Base-by-base conservation (phyloP, 805 yeast species). In the Suhomyces sp. region DNA sequence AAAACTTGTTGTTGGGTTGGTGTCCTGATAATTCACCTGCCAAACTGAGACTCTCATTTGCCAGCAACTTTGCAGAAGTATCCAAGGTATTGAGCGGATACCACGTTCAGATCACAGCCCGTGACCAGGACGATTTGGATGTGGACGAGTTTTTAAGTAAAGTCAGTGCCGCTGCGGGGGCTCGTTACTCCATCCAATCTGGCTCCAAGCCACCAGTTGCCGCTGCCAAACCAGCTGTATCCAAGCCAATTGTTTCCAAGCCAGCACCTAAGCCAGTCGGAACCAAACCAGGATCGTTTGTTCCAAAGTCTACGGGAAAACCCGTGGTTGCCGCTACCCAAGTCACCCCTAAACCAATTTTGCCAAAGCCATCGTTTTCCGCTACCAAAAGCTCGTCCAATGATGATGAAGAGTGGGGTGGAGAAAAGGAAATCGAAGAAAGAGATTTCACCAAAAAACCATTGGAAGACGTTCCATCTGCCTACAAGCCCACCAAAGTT, bases 81-180 rank as follows among this genome's bases (percentile, higher is more conserved):
- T 77, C 88, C 18, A 78, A 72, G 40, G 68, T 78, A 14, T 70
- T 85, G 52, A 72, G 72, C 47, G 95, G 95, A 30, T 93, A 91
- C 64, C 98, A 93, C 57, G 90, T 93, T 36, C 97, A 93, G 63
- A 81, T 93, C 46, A 88, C 96, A 31, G 98, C 98, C n/a, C 80
- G 98, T 64, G 95, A 87, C 54, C 70, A 76, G 27, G 96, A 88
- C 53, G 98, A 93, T 59, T 72, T 95, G 56, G 85, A 87, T 49
- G 83, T 84, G 28, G 72, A 72, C 17, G 95, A 84, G 40, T 75
- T 93, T 39, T 59, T 88, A 47, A 71, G 77, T 28, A 81, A 87
- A 45, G 80, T 93, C 31, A 80, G 86, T 45, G 83, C 87, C 47
- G 96, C 98, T 21, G 85, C 98, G 2, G 98, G 98, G 51, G 96